phyloP scores from a whole-genome alignment of 345 rosid genomes.

The Populus nigra region DNA sequence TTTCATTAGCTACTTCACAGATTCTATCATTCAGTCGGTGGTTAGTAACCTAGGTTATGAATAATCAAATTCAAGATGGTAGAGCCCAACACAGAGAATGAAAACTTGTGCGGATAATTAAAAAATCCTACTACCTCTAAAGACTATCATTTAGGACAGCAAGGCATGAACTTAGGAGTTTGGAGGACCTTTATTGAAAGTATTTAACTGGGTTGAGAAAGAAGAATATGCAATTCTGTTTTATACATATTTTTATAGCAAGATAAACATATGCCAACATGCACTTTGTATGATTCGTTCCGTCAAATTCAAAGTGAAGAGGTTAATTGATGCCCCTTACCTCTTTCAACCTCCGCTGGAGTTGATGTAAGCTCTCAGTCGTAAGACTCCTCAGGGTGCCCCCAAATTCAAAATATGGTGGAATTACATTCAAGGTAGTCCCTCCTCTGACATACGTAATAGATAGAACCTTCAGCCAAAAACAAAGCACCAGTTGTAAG shows the following conservation, averaged over 20 bases:
- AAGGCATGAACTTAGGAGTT: neutral
- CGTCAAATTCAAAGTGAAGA: neutral
- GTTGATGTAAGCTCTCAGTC: conserved; percentile 60
- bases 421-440: conserved; percentile 50
- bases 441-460: conserved; percentile 65
- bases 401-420: conserved; percentile 65
- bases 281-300: neutral
- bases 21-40: neutral
- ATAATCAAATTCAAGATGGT: neutral
- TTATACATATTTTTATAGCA: neutral
- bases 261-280: neutral
- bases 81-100: neutral
- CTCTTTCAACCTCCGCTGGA: conserved; percentile 64
- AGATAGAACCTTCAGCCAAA: conserved; percentile 61
- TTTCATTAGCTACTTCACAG: neutral
- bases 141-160: neutral
- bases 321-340: conserved; percentile 24
- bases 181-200: neutral
- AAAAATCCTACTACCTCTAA: neutral
- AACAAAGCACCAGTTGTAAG: neutral
- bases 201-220: neutral
- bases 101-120: neutral
- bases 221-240: neutral
- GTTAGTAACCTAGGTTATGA: neutral
- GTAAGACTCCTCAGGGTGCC: conserved; percentile 91